phyloP scores from a whole-genome alignment of 805 yeast species.

The Saccharomycopsis sp. region DNA sequence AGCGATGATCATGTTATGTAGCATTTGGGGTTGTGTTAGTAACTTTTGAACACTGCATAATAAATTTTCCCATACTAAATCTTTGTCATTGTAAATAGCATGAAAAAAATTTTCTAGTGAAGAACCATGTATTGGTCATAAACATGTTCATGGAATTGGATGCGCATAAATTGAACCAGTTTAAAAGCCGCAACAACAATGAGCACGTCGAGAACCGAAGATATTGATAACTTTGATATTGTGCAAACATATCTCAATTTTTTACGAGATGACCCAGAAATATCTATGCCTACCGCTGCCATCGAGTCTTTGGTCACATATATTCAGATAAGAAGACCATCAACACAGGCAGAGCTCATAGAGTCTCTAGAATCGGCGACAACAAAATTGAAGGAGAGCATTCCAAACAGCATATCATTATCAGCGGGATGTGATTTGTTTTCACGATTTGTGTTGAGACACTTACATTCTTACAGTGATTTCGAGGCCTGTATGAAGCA shows the following conservation, averaged over 20 bases:
- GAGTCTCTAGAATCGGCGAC: conserved; percentile 74
- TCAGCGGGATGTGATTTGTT: conserved; percentile 98
- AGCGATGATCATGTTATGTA: neutral
- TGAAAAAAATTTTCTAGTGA: neutral
- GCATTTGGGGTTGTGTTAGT: neutral
- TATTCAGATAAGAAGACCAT: conserved; percentile 74
- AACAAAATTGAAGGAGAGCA: conserved; percentile 62
- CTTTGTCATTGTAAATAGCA: neutral
- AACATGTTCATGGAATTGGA: neutral
- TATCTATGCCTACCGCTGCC: conserved; percentile 99
- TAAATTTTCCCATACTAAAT: neutral
- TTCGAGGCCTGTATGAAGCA: conserved; percentile 92
- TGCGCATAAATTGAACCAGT: too few relatives aligned
- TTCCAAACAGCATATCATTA: conserved; percentile 85
- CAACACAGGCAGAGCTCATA: conserved; percentile 90
- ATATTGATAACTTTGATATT: conserved; percentile 56
- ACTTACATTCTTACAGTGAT: conserved; percentile 79
- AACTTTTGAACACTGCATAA: neutral
- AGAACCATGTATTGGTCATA: neutral
- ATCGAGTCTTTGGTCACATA: conserved; percentile 88
- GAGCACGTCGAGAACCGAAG: too few relatives aligned
- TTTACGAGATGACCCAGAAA: conserved; percentile 84
- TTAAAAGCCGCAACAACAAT: too few relatives aligned
- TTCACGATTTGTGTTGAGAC: conserved; percentile 85
- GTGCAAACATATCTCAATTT: conserved; percentile 73